These are phyloP conservation scores for Geopyxis carbonaria DNA, from an alignment of 495 filamentous ascomycete genomes.

Conservation along the genomic window DNA sequence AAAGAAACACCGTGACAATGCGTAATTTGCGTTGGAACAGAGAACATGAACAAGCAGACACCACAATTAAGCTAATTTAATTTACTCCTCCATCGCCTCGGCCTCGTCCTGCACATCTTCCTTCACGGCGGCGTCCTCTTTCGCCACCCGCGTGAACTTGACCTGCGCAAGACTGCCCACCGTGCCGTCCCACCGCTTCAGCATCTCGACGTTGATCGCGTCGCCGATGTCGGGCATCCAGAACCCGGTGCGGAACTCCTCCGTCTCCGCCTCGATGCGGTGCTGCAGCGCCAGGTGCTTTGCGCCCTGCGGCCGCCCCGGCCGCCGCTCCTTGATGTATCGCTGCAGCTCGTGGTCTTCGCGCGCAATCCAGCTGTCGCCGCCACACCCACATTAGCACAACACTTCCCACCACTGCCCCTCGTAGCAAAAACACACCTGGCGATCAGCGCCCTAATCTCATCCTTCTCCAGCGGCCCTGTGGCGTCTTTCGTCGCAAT, in stretches of 20 bases:
- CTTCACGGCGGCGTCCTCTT: constrained; percentile 7
- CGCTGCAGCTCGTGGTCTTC: constrained; percentile 56
- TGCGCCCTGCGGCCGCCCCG: constrained; percentile 62
- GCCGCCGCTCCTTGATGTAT: constrained; percentile 56
- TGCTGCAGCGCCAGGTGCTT: constrained; percentile 62
- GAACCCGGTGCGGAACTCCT: constrained; percentile 72
- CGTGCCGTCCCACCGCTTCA: constrained; percentile 44
- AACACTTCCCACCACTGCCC: not conserved
- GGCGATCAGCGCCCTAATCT: constrained; percentile 16
- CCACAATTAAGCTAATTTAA: too few relatives aligned
- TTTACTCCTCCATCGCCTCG: constrained; percentile 6
- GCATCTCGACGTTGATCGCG: constrained; percentile 33
- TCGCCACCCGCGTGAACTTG: constrained; percentile 31
- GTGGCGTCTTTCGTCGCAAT: constrained; percentile 17
- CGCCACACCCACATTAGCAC: constrained; percentile 1
- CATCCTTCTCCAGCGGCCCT: constrained; percentile 4
- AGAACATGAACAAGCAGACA: too few relatives aligned
- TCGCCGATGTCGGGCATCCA: constrained; percentile 50
- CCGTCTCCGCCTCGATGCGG: constrained; percentile 49
- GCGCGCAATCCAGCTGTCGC: constrained; percentile 53
- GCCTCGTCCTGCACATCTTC: not conserved
- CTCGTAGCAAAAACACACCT: constrained; percentile 7
- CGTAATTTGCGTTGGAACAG: too few relatives aligned
- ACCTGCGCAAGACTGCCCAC: constrained; percentile 43
- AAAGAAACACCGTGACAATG: too few relatives aligned